phyloP scores from a whole-genome alignment of 2,329 filamentous ascomycete genomes.

The Fusarium goolgardi region DNA sequence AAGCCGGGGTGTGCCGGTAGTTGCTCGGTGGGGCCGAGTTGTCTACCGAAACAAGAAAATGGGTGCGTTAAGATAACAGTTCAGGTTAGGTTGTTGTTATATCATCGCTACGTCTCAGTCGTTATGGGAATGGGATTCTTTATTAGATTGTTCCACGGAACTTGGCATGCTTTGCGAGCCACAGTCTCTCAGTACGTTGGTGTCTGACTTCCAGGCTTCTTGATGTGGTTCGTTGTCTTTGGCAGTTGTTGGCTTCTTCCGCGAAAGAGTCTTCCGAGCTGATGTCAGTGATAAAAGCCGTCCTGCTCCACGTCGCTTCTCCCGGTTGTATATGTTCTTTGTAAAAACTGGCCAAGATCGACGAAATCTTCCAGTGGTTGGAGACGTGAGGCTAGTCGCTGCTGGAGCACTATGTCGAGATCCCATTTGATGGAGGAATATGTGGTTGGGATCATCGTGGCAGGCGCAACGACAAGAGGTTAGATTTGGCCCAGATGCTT shows the following conservation, averaged over 20 bases:
- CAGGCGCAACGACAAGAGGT: slow-evolving; percentile 39
- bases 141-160: slow-evolving; percentile 24
- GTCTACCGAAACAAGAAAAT: slow-evolving; percentile 13
- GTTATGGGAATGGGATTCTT: slow-evolving; percentile 21
- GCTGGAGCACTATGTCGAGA: slow-evolving; percentile 27
- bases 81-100: not conserved
- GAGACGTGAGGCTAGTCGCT: slow-evolving; percentile 20
- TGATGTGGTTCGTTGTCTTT: slow-evolving; percentile 9
- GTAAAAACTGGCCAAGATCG: slow-evolving; percentile 34
- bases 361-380: slow-evolving; percentile 38
- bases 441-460: slow-evolving; percentile 28
- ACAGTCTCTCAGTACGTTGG: slow-evolving; percentile 19
- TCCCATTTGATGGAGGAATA: slow-evolving; percentile 18
- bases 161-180: slow-evolving; percentile 28
- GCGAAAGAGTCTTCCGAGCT: slow-evolving; percentile 5
- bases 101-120: slow-evolving; percentile 18
- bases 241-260: slow-evolving; percentile 5
- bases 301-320: slow-evolving; percentile 13
- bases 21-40: slow-evolving; percentile 17
- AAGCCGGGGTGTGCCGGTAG: slow-evolving; percentile 23
- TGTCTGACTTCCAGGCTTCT: slow-evolving; percentile 15
- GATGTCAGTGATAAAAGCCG: slow-evolving; percentile 7
- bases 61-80: not conserved
- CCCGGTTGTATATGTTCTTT: not conserved
- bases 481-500: slow-evolving; percentile 33